These are phyloP conservation scores for Mycogone perniciosa DNA, from an alignment of 2,329 filamentous ascomycete genomes.

Conservation along the genomic window DNA sequence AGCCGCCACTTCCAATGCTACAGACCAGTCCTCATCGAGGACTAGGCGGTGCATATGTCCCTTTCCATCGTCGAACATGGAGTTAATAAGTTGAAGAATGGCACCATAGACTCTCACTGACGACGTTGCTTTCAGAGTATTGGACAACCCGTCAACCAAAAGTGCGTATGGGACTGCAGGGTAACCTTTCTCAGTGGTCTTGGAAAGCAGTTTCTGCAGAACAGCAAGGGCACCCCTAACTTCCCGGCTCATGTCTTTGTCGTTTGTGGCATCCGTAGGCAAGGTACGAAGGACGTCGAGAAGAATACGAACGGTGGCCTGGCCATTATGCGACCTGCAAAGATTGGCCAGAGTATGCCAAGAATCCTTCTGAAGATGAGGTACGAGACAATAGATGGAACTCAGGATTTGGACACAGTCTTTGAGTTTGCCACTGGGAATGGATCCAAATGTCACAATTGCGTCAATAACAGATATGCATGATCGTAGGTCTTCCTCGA, in stretches of 20 bases:
- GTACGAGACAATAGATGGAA: slow-evolving; percentile 63
- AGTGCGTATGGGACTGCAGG: slow-evolving; percentile 53
- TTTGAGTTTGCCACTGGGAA: slow-evolving; percentile 57
- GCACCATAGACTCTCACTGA: slow-evolving; percentile 41
- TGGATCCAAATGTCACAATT: slow-evolving; percentile 64
- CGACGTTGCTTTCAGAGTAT: slow-evolving; percentile 39
- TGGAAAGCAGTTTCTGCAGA: slow-evolving; percentile 55
- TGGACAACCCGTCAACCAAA: slow-evolving; percentile 51
- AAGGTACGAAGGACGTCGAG: slow-evolving; percentile 54
- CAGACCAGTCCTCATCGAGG: slow-evolving; percentile 60
- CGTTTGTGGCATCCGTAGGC: slow-evolving; percentile 37
- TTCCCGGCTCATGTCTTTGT: slow-evolving; percentile 48
- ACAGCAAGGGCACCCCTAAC: slow-evolving; percentile 58
- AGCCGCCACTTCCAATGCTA: slow-evolving; percentile 52
- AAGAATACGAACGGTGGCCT: slow-evolving; percentile 59
- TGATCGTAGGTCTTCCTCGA: slow-evolving; percentile 57
- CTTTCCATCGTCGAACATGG: slow-evolving; percentile 47
- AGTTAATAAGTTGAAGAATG: slow-evolving; percentile 48
- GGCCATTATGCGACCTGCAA: slow-evolving; percentile 67
- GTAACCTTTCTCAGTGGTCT: slow-evolving; percentile 53
- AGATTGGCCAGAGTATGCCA: slow-evolving; percentile 68
- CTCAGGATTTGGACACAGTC: slow-evolving; percentile 65
- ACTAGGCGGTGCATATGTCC: slow-evolving; percentile 50
- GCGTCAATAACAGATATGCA: slow-evolving; percentile 64
- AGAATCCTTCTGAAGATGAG: slow-evolving; percentile 52